Conservation (phyloP, 2,329 filamentous ascomycete genomes). For the Grosmannia huntii region DNA sequence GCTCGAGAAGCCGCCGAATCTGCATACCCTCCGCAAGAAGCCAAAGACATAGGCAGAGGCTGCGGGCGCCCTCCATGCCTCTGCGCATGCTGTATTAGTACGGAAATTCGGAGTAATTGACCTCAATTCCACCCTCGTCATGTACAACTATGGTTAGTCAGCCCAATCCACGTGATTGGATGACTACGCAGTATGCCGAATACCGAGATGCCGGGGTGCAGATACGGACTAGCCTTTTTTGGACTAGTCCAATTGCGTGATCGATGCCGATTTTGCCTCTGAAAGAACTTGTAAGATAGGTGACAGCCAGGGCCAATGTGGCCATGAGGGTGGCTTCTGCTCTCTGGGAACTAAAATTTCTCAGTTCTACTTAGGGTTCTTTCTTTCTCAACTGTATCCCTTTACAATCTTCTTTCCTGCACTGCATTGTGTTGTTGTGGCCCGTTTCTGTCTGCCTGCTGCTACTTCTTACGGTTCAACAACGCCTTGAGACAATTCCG, state of each 20-base stretch:
- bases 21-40: slow-evolving; percentile 60
- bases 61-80: background rate
- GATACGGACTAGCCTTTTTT: background rate
- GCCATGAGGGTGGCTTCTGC: background rate
- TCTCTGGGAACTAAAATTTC: background rate
- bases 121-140: background rate
- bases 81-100: background rate
- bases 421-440: background rate
- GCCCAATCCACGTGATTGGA: background rate
- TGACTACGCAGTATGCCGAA: background rate
- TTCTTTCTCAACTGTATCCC: background rate
- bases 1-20: slow-evolving; percentile 79
- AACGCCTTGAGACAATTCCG: background rate
- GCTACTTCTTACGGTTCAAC: slow-evolving; percentile 1
- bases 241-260: slow-evolving; percentile 15
- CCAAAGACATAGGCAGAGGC: slow-evolving; percentile 1
- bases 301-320: background rate
- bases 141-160: background rate
- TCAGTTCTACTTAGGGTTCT: background rate
- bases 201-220: background rate
- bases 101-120: background rate
- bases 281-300: background rate
- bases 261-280: slow-evolving; percentile 1
- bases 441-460: background rate
- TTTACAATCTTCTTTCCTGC: background rate